Evolutionary conservation across 2,329 filamentous ascomycete species (phyloP), one percentile per base, ranked within the genome.

Genomic region (Juglanconis juglandina): DNA sequence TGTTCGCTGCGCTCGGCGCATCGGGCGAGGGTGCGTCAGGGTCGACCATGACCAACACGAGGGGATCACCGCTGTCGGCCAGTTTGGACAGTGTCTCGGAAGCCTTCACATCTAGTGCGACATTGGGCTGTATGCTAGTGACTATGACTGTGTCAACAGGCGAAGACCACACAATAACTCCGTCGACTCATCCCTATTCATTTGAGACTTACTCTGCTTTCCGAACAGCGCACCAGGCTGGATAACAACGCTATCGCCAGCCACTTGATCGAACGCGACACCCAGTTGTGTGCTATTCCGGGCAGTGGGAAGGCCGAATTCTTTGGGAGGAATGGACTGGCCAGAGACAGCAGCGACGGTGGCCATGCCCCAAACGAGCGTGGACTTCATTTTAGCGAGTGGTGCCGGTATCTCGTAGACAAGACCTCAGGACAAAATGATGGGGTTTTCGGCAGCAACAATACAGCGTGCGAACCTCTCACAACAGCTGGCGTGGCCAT

Each of bases 11-110:
- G 48, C 10, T 50, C 1, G 54, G 50, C 33, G 42, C 37, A 14
- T 60, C 58, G 4, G 58, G 61, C 8, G 54, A 49, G 17, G 50
- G 59, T 17, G 61, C 54, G 11, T 63, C 58, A 9, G 54, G 58
- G 58, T 61, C 61, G 37, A 58, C n/a, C 58, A 63, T 61, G 4
- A 61, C 34, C 33, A 61, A 24, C 7, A 61, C 24, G 37, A 48
- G 46, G 24, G 17, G 17, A 14, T 4, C 4, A n/a, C 17, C 30
- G 17, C 13, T 7, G 14, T 48, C 46, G 7, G 46, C 46, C 17
- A 48, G 8, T 10, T n/a, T 2, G 5, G 46, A 7, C 9, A 48
- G 46, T 5, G 46, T 48, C 17, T 33, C 30, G 3, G 46, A 48
- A 4, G 17, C 13, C 24, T 48, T 30, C 9, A 30, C 46, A n/a